Percentiles rank a stretch among this genome's conserved stretches.
Conservation (phyloP, 2,329 filamentous ascomycete species). For the Exophiala phaeomuriformis region DNA sequence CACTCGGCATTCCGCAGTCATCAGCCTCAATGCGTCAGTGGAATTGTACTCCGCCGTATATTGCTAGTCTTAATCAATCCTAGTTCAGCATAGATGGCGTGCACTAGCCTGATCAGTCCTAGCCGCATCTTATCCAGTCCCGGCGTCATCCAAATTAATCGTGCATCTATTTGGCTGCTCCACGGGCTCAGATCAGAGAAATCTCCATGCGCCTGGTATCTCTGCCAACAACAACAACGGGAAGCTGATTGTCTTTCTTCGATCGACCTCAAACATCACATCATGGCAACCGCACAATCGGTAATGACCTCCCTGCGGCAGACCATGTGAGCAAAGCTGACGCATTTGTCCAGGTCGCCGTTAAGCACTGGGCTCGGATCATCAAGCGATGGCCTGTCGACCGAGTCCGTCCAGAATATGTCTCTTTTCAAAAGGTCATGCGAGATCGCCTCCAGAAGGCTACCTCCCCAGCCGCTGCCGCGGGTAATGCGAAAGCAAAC, state of each 20-base stretch:
- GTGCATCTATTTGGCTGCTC: not conserved
- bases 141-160: constrained; percentile 1
- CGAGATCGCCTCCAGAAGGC: constrained; percentile 22
- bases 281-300: constrained; percentile 29
- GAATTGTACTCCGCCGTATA: not conserved
- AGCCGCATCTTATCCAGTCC: not conserved
- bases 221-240: constrained; percentile 7
- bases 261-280: not conserved
- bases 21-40: too few relatives aligned
- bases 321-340: not conserved
- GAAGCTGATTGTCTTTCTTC: not conserved
- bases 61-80: too few relatives aligned
- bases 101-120: too few relatives aligned
- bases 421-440: constrained; percentile 37
- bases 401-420: constrained; percentile 38
- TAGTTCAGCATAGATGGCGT: too few relatives aligned
- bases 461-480: constrained; percentile 11
- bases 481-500: constrained; percentile 17
- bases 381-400: constrained; percentile 41
- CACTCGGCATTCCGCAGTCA: too few relatives aligned
- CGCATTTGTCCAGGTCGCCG: constrained; percentile 24
- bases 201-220: constrained; percentile 8
- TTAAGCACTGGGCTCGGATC: constrained; percentile 37
- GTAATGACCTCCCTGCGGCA: constrained; percentile 22
- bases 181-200: not conserved